A percentile compares a stretch with the other conserved stretches of the same genome.
These are phyloP conservation scores for Ophiostoma montium DNA, from an alignment of 2,329 filamentous ascomycete genomes.

Conservation along the genomic window DNA sequence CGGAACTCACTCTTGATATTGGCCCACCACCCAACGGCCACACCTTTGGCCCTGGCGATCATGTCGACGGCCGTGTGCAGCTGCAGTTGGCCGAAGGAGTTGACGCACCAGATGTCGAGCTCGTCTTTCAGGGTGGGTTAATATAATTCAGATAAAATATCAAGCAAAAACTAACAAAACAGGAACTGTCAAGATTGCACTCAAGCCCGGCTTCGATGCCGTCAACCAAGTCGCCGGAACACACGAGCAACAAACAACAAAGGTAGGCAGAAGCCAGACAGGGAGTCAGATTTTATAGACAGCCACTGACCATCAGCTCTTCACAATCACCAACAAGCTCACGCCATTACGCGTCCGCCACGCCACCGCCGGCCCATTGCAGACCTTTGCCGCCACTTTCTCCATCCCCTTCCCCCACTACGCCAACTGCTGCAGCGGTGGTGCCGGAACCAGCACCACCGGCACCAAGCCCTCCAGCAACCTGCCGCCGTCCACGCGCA, in stretches of 20 bases:
- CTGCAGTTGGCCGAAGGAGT: not conserved
- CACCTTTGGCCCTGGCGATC: not conserved
- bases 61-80: not conserved
- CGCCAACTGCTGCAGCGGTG: not conserved
- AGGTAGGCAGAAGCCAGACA: too few species aligned
- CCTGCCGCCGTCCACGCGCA: not conserved
- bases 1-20: not conserved
- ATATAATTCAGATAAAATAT: not conserved
- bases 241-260: not conserved
- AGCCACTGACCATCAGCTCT: too few species aligned
- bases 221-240: not conserved
- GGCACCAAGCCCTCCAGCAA: not conserved
- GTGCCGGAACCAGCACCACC: too few species aligned
- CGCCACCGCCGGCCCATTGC: not conserved
- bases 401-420: not conserved
- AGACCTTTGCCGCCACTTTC: not conserved
- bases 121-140: not conserved
- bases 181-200: not conserved
- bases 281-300: too few species aligned
- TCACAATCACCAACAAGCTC: not conserved
- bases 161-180: not conserved
- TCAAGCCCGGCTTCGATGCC: constrained; percentile 3
- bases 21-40: not conserved
- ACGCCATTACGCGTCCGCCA: not conserved
- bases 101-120: not conserved